phyloP scores from a whole-genome alignment of 2,329 filamentous ascomycete genomes.

The Elsinoe fawcettii region DNA sequence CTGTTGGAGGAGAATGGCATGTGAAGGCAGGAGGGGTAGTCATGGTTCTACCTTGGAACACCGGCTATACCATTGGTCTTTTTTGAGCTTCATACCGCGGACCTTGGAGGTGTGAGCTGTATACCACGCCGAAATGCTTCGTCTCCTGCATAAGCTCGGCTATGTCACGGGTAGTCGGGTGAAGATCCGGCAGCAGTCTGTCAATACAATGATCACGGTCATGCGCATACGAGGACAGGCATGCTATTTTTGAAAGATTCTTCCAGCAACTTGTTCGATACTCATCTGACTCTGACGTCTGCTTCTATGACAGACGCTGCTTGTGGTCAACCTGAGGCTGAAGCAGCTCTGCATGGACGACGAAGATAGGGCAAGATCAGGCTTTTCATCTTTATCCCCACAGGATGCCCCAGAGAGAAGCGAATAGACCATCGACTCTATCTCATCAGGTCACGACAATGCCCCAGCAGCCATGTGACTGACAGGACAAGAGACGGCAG shows the following conservation, averaged over 20 bases:
- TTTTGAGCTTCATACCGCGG: not conserved
- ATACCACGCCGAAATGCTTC: not conserved
- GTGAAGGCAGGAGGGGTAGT: not conserved
- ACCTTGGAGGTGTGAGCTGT: not conserved
- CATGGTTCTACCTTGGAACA: not conserved
- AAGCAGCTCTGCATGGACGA: not conserved
- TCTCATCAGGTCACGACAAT: not conserved
- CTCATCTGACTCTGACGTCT: too few relatives aligned
- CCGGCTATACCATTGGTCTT: not conserved
- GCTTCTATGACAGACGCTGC: not conserved
- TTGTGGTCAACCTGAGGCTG: not conserved
- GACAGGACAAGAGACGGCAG: not conserved
- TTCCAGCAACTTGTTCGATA: too few relatives aligned
- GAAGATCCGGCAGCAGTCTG: not conserved
- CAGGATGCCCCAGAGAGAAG: not conserved
- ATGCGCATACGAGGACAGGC: not conserved
- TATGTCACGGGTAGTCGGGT: slow-evolving; percentile 2
- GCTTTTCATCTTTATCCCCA: not conserved
- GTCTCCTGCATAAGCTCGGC: slow-evolving; percentile 7
- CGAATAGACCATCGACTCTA: not conserved
- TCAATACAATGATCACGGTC: not conserved
- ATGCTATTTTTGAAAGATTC: too few relatives aligned
- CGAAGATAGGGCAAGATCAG: not conserved
- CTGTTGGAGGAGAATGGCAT: not conserved
- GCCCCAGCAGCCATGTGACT: not conserved